Evolutionary conservation across 257 asterid species (phyloP), one percentile per base, ranked within the genome.

Genomic region (Coffea canephora): DNA sequence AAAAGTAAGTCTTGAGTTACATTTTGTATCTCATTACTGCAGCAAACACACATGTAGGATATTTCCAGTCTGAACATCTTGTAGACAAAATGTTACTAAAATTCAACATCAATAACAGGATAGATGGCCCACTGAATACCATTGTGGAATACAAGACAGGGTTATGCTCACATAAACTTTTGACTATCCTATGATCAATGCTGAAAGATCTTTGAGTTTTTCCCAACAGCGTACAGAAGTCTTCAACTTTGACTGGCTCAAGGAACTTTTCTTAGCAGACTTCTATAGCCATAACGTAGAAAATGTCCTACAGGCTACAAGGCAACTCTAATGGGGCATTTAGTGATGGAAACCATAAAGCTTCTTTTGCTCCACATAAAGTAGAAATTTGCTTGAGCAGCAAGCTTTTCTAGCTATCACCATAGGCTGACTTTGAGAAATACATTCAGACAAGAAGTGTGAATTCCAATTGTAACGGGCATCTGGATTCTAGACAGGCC

Each of bases 1-100:
- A 82, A 91, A 92, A 92, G 99, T 91, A 81, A 80, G 10, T 48
- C n/a, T 8, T 74, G 72, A 31, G 14, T 57, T 71, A 10, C 10
- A 8, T 71, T 52, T 16, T 11, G 0, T 54, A 6, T 36, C 36
- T 9, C 48, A 55, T 74, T 27, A 23, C 16, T 48, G 27, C 5
- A 27, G 46, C 27, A 18, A 9, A 19, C 41, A 45, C 36, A 45
- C 41, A 18, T n/a, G 3, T n/a, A 14, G 16, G 66, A 66, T 66
- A 23, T 27, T 21, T 27, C 57, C 48, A 45, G 16, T 64, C 79
- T 62, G 62, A 70, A 49, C 2, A 45, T 43, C 21, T 4, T 34
- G 9, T 70, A 45, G 55, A 70, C 36, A 48, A 39, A 39, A 23
- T 45, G 59, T 19, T 70, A 64, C 14, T 64, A 5, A 11, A 46